Evolutionary conservation across 768 basidiomycete genomes (phyloP).

Genomic region (Lentinula detonsa): DNA sequence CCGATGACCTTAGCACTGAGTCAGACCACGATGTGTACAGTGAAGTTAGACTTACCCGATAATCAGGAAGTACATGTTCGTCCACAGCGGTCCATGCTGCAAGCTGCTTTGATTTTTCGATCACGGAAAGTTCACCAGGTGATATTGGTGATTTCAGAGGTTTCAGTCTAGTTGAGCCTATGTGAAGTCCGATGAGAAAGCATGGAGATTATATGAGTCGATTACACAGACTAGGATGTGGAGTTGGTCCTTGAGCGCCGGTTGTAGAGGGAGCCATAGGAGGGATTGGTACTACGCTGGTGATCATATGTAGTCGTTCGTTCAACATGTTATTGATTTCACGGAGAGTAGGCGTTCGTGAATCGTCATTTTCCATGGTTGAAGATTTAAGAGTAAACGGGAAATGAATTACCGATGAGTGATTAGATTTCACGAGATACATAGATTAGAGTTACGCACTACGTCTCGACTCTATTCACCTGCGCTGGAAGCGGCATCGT

Average conservation of each 20-base stretch:
- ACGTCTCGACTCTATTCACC: background rate
- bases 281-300: constrained; percentile 1
- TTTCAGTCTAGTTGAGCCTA: constrained; percentile 3
- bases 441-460: background rate
- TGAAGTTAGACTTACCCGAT: constrained; percentile 55
- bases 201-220: background rate
- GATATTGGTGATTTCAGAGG: constrained; percentile 8
- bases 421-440: background rate
- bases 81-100: constrained; percentile 96
- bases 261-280: background rate
- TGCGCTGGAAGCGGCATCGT: background rate
- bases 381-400: background rate
- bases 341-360: background rate
- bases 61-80: constrained; percentile 72
- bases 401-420: background rate
- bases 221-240: background rate
- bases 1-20: constrained; percentile 62
- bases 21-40: background rate
- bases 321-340: constrained; percentile 1
- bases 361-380: background rate
- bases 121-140: constrained; percentile 10
- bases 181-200: background rate
- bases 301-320: constrained; percentile 3
- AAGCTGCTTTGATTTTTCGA: constrained; percentile 83
- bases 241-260: background rate